These are phyloP conservation scores for Pseudonitzschia delicatissima DNA, from an alignment of 108 stramenopile species.

Conservation along the genomic window DNA sequence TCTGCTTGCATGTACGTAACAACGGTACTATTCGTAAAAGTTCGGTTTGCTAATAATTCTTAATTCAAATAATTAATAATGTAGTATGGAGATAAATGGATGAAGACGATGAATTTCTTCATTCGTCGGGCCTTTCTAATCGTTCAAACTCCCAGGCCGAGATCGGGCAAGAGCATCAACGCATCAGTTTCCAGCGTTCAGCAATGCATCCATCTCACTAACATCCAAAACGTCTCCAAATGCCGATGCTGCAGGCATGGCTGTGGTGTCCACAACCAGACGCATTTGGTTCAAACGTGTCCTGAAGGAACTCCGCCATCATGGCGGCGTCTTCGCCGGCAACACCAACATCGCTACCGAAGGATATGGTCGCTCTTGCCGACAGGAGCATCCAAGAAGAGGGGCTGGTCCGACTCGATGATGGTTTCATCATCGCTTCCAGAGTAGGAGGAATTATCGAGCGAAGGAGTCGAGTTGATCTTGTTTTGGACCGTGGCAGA, in stretches of 20 bases:
- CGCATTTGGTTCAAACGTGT: not conserved
- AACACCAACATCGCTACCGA: not conserved
- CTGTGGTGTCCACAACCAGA: not conserved
- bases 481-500: not conserved
- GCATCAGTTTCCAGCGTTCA: not conserved
- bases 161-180: not conserved
- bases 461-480: no score
- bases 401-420: conserved; percentile 4
- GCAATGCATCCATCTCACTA: conserved; percentile 3
- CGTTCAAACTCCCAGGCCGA: not conserved
- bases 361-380: not conserved
- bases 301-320: conserved; percentile 4
- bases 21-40: no score
- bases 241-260: not conserved
- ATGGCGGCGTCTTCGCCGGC: not conserved
- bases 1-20: no score
- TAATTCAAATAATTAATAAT: no score
- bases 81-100: no score
- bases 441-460: not conserved
- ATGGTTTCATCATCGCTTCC: conserved; percentile 8
- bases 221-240: not conserved
- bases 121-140: no score
- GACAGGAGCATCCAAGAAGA: conserved; percentile 3
- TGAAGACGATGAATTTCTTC: no score
- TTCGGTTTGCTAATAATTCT: no score